These are phyloP conservation scores for Taxawa tesnikishii DNA, from an alignment of 2,329 filamentous ascomycete genomes.

Conservation along the genomic window DNA sequence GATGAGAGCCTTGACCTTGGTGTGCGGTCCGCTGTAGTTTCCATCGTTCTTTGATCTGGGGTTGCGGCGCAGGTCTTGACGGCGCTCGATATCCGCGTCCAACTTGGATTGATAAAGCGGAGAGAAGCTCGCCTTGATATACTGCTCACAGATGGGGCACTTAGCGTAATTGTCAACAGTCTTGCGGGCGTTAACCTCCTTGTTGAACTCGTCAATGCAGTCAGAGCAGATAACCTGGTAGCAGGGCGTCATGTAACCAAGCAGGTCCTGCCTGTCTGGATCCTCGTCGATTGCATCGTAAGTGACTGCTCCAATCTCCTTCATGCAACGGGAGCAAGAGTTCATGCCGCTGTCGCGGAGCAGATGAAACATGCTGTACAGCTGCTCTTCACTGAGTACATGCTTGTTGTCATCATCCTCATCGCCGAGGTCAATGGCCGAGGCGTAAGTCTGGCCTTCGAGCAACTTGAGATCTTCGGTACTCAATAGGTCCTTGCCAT, in stretches of 20 bases:
- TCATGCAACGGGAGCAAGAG: slow-evolving; percentile 58
- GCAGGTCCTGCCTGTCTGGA: slow-evolving; percentile 45
- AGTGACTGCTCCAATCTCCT: slow-evolving; percentile 26
- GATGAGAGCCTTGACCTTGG: slow-evolving; percentile 76
- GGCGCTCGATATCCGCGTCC: slow-evolving; percentile 32
- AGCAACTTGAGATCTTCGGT: slow-evolving; percentile 71
- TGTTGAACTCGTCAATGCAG: slow-evolving; percentile 53
- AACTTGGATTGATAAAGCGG: slow-evolving; percentile 51
- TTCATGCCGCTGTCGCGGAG: slow-evolving; percentile 74
- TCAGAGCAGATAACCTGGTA: slow-evolving; percentile 71
- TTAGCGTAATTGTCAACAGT: slow-evolving; percentile 35
- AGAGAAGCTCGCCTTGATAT: slow-evolving; percentile 53
- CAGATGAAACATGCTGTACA: slow-evolving; percentile 74
- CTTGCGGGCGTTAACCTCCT: slow-evolving; percentile 31
- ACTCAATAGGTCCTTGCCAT: slow-evolving; percentile 81
- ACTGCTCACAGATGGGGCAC: slow-evolving; percentile 58
- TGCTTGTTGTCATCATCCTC: slow-evolving; percentile 50
- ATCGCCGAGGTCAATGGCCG: slow-evolving; percentile 79
- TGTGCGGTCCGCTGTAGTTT: slow-evolving; percentile 74
- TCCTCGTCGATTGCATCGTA: slow-evolving; percentile 41
- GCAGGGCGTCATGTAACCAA: slow-evolving; percentile 76
- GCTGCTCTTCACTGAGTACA: slow-evolving; percentile 54
- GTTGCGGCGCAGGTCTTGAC: slow-evolving; percentile 42
- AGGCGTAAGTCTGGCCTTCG: slow-evolving; percentile 57
- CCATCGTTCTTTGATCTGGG: slow-evolving; percentile 46